These are phyloP conservation scores for Lindgomyces ingoldianus DNA, from an alignment of 495 filamentous ascomycete species.

Conservation along the genomic window DNA sequence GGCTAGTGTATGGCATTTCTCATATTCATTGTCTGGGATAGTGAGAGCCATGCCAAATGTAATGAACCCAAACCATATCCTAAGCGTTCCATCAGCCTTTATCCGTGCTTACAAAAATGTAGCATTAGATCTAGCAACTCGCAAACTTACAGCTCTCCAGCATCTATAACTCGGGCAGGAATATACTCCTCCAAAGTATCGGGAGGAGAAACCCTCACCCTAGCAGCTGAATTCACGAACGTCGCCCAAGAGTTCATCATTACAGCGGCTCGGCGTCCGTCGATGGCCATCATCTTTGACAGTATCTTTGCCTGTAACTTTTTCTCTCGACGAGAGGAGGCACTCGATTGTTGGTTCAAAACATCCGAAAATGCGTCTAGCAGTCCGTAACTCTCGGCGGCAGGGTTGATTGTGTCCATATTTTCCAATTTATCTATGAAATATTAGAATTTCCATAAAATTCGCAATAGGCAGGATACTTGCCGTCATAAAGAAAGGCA, in stretches of 20 bases:
- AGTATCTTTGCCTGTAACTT: constrained; percentile 2
- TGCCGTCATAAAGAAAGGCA: constrained; percentile 51
- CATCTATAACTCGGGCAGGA: constrained; percentile 18
- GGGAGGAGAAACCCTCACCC: background rate
- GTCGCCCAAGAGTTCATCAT: constrained; percentile 11
- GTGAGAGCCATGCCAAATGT: constrained; percentile 41
- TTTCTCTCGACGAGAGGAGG: constrained; percentile 2
- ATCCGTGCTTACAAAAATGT: constrained; percentile 5
- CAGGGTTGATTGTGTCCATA: too few species aligned
- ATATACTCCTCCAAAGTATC: constrained; percentile 33
- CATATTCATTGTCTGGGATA: constrained; percentile 36
- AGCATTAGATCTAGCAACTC: too few species aligned
- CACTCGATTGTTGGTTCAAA: background rate
- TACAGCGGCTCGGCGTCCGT: background rate
- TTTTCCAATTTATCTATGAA: constrained; percentile 21
- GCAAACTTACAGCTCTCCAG: constrained; percentile 9
- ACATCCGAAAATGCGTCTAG: constrained; percentile 9
- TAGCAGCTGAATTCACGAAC: constrained; percentile 11
- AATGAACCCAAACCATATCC: constrained; percentile 36
- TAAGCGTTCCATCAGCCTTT: background rate
- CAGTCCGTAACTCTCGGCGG: background rate
- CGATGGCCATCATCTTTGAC: constrained; percentile 10
- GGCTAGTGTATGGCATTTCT: constrained; percentile 33
- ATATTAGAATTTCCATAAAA: too few species aligned
- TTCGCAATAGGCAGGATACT: constrained; percentile 1